phyloP scores from a whole-genome alignment of 2,329 filamentous ascomycete species.

The Ploettnerulaceae sp. region DNA sequence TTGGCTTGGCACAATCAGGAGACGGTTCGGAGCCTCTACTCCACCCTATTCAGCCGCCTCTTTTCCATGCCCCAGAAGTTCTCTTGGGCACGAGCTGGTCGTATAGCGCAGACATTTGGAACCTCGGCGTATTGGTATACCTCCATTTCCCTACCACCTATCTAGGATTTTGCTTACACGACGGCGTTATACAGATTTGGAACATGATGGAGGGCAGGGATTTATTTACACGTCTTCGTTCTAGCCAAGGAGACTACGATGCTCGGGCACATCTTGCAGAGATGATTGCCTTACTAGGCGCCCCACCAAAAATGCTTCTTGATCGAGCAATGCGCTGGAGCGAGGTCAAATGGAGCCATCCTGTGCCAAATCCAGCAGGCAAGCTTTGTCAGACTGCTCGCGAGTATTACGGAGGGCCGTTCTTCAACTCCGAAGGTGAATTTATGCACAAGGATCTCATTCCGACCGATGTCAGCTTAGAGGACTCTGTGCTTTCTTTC shows the following conservation, averaged over 20 bases:
- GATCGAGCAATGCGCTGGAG: conserved; percentile 52
- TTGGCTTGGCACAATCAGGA: conserved; percentile 47
- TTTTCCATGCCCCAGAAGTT: conserved; percentile 92
- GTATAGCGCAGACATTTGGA: conserved; percentile 96
- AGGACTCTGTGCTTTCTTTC: conserved; percentile 29
- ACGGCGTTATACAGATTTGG: conserved; percentile 14
- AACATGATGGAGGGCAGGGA: conserved; percentile 93
- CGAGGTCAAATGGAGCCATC: conserved; percentile 71
- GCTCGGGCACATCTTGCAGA: background rate
- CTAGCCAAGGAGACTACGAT: conserved; percentile 91
- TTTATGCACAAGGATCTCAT: conserved; percentile 35
- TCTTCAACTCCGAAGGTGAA: conserved; percentile 36
- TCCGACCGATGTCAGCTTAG: conserved; percentile 31
- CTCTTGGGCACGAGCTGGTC: conserved; percentile 95
- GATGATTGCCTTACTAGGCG: conserved; percentile 59
- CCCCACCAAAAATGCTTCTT: conserved; percentile 86
- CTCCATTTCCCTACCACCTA: conserved; percentile 4
- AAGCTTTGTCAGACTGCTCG: conserved; percentile 33
- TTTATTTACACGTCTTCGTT: conserved; percentile 91
- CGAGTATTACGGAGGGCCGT: conserved; percentile 36
- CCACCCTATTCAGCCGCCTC: conserved; percentile 95
- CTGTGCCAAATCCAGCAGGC: conserved; percentile 21
- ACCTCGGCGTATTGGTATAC: conserved; percentile 93
- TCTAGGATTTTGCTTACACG: conserved; percentile 63
- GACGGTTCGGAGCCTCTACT: conserved; percentile 46